These are phyloP conservation scores for Yamadazyma endophytica DNA, from an alignment of 805 yeast genomes.

Conservation along the genomic window DNA sequence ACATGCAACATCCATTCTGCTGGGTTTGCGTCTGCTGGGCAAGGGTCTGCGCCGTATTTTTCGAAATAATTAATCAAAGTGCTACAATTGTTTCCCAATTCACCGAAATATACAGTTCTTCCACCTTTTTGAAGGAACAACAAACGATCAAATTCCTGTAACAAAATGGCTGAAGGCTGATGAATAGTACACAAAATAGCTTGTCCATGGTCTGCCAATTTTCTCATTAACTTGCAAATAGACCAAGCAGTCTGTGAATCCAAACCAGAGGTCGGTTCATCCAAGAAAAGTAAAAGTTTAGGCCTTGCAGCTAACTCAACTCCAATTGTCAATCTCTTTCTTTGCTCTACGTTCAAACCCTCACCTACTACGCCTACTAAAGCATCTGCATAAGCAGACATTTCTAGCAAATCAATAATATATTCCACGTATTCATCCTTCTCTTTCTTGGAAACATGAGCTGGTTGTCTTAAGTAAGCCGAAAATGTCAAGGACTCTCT, in stretches of 20 bases:
- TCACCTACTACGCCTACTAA: constrained; percentile 72
- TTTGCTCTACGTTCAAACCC: constrained; percentile 44
- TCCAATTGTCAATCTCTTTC: constrained; percentile 39
- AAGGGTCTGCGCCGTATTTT: constrained; percentile 56
- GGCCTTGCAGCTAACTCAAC: constrained; percentile 41
- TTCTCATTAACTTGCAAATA: constrained; percentile 35
- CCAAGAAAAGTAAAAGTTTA: constrained; percentile 32
- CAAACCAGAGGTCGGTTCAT: constrained; percentile 43
- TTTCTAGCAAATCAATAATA: constrained; percentile 61
- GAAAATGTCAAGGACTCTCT: constrained; percentile 71
- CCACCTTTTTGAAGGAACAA: constrained; percentile 72
- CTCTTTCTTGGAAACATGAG: constrained; percentile 50
- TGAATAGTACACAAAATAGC: constrained; percentile 60
- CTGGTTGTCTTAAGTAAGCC: constrained; percentile 69
- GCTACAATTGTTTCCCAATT: constrained; percentile 61
- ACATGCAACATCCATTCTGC: constrained; percentile 87
- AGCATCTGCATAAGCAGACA: constrained; percentile 73
- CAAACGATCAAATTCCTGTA: constrained; percentile 75
- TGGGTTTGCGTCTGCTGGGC: constrained; percentile 36
- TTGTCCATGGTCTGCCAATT: constrained; percentile 38
- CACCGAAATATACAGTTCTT: constrained; percentile 77
- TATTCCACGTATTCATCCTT: constrained; percentile 67
- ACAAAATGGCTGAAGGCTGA: constrained; percentile 78
- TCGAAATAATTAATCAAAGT: constrained; percentile 65
- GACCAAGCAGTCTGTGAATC: constrained; percentile 44